Percentiles rank a stretch among this genome's conserved stretches.
phyloP scores from a whole-genome alignment of 108 stramenopile genomes.

The Skeletonema menzelii region DNA sequence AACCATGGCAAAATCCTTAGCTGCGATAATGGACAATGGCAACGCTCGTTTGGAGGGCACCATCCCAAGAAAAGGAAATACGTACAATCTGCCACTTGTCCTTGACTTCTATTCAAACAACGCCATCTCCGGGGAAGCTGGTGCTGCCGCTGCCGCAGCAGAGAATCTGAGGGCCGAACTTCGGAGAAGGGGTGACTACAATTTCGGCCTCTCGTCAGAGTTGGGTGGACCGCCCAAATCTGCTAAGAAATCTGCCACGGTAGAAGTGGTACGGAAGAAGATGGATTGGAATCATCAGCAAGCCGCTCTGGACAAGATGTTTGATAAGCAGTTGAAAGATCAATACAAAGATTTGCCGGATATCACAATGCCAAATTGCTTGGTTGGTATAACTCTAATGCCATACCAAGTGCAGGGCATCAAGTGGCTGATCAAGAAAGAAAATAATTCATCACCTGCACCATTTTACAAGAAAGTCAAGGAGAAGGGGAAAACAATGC shows the following conservation, averaged over 20 bases:
- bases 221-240: neutral
- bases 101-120: constrained; percentile 40
- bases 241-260: neutral
- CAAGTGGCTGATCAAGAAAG: constrained; percentile 59
- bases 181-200: neutral
- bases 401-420: constrained; percentile 57
- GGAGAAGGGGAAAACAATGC: constrained; percentile 33
- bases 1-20: constrained; percentile 41
- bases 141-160: constrained; percentile 1
- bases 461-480: constrained; percentile 57
- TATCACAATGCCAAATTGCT: constrained; percentile 24
- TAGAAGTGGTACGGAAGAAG: constrained; percentile 31
- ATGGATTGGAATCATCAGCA: constrained; percentile 43
- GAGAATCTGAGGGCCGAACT: neutral
- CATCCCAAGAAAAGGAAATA: constrained; percentile 42
- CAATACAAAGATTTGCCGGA: constrained; percentile 39
- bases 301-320: constrained; percentile 57
- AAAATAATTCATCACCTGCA: constrained; percentile 37
- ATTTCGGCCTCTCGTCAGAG: neutral
- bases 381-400: constrained; percentile 31
- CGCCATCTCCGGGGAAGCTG: neutral
- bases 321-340: constrained; percentile 51
- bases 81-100: constrained; percentile 40
- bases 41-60: constrained; percentile 37
- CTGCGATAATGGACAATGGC: constrained; percentile 51